phyloP scores from a whole-genome alignment of 2,329 filamentous ascomycete species.

The Westerdykella sp. region DNA sequence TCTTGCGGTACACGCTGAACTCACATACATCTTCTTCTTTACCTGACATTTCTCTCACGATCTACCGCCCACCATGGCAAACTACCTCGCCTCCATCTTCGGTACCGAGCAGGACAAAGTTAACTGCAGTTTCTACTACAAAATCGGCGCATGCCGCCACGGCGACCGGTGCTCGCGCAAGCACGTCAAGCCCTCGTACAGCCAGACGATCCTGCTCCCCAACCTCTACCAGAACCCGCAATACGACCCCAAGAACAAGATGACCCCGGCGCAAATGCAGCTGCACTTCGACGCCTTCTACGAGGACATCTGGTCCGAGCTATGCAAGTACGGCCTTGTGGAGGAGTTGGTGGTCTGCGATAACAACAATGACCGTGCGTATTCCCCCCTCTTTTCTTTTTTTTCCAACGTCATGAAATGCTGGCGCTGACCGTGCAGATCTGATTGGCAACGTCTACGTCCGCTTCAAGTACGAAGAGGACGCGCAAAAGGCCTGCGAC shows the following conservation, averaged over 20 bases:
- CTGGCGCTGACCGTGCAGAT: slow-evolving; percentile 48
- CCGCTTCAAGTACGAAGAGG: slow-evolving; percentile 99
- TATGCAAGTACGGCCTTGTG: slow-evolving; percentile 96
- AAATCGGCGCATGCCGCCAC: slow-evolving; percentile 97
- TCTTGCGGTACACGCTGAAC: neutral
- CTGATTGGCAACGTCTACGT: slow-evolving; percentile 99
- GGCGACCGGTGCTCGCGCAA: slow-evolving; percentile 97
- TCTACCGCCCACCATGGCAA: slow-evolving; percentile 62
- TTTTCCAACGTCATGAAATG: neutral
- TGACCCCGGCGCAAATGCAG: slow-evolving; percentile 92
- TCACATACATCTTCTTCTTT: neutral
- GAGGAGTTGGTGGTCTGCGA: slow-evolving; percentile 98
- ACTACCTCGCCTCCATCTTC: slow-evolving; percentile 99
- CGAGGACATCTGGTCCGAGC: slow-evolving; percentile 99
- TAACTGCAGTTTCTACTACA: slow-evolving; percentile 99
- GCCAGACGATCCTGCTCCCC: slow-evolving; percentile 93
- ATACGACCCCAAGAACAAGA: slow-evolving; percentile 93
- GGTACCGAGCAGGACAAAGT: slow-evolving; percentile 98
- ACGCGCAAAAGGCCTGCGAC: slow-evolving; percentile 88
- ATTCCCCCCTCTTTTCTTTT: neutral
- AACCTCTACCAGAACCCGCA: slow-evolving; percentile 99
- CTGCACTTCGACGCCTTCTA: slow-evolving; percentile 99
- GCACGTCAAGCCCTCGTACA: slow-evolving; percentile 98
- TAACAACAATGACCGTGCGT: slow-evolving; percentile 90
- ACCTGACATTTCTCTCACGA: neutral